Evolutionary conservation across 192 early-diverging fungal genomes (phyloP), one percentile per base, ranked within the genome.

Genomic region (Coemansia aciculifera): DNA sequence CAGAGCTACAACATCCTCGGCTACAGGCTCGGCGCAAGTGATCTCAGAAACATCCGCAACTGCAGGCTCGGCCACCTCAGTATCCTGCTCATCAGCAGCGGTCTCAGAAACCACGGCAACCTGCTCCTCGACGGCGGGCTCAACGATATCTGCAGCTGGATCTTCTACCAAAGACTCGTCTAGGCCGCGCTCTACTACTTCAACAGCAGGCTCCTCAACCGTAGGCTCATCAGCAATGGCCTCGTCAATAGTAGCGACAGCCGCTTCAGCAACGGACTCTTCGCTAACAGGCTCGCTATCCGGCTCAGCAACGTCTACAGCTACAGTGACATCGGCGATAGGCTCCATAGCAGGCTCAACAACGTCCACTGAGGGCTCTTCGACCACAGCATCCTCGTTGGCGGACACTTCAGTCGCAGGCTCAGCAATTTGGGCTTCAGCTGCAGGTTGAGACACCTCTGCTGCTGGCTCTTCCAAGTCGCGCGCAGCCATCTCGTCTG

Each of bases 191-290:
- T 66, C 64, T 5, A 54, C 39, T 3, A 10, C 5, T 42, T 63
- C 39, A 57, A 10, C 48, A 52, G 43, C 19, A 5, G 66, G 17
- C 67, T 68, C 59, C 6, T 40, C 38, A 7, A n/a, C 62, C 3
- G 60, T 40, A 0, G 34, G 24, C 36, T 61, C 37, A 32, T 42
- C 48, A 15, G 9, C 37, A 59, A 23, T 36, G 6, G 57, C 34
- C 34, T 59, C 54, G 3, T 12, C 54, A 27, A n/a, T 13, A 29
- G 11, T 13, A 23, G n/a, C 19, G 5, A 13, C 5, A 7, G 11
- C n/a, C 1, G 19, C 56, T 1, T n/a, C 63, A 36, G n/a, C 59
- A 5, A 21, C 17, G 19, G 12, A 56, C 27, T 40, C 12, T 17
- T 59, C 39, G 1, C 1, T 17, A 12, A 6, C 19, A 23, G 21